phyloP scores from a whole-genome alignment of 1,284 basidiomycete genomes.

The Phellopilus nigrolimitatus region DNA sequence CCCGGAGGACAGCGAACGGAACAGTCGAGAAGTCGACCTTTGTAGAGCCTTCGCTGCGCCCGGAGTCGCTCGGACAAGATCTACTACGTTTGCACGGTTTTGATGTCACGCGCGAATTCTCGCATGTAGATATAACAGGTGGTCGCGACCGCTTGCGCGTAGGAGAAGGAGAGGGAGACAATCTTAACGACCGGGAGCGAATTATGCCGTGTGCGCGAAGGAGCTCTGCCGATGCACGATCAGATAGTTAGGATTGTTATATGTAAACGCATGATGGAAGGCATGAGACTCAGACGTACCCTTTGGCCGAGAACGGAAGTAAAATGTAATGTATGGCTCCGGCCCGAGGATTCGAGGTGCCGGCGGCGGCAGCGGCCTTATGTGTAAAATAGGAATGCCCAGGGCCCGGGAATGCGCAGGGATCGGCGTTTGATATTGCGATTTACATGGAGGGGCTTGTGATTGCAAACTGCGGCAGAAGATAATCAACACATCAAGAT shows the following conservation, averaged over 20 bases:
- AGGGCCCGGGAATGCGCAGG: too few relatives aligned
- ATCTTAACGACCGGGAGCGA: background rate
- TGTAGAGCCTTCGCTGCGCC: background rate
- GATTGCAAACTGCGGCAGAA: background rate
- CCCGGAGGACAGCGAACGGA: too few relatives aligned
- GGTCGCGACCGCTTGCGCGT: slow-evolving; percentile 1
- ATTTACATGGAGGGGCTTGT: too few relatives aligned
- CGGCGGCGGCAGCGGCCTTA: background rate
- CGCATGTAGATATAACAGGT: background rate
- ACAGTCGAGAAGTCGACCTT: too few relatives aligned
- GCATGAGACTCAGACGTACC: background rate
- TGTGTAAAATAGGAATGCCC: background rate
- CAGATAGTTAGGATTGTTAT: background rate
- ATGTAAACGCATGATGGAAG: too few relatives aligned
- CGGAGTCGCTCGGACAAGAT: background rate
- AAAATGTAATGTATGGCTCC: slow-evolving; percentile 5
- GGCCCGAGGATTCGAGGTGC: background rate
- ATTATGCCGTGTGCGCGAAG: background rate
- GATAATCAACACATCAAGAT: background rate
- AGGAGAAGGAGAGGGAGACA: too few relatives aligned
- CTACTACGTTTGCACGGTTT: slow-evolving; percentile 1
- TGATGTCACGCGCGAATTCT: background rate
- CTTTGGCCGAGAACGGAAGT: slow-evolving; percentile 3
- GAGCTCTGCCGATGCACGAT: background rate
- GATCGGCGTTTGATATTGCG: too few relatives aligned